phyloP scores from a whole-genome alignment of 371 early-diverging fungal species.

The Phascolomyces articulosus region DNA sequence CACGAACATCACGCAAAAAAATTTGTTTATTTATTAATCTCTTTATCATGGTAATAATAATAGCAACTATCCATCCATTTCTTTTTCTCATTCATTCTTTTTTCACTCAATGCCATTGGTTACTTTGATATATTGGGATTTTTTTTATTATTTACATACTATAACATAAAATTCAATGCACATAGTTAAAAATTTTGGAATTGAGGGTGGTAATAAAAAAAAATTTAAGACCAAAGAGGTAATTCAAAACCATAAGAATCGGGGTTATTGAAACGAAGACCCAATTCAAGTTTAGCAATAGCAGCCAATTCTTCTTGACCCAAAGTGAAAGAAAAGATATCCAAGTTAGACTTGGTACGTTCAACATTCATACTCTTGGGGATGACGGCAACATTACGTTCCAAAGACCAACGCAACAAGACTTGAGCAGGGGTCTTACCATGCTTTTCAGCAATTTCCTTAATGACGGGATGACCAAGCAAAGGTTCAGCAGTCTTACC shows the following conservation, averaged over 20 bases:
- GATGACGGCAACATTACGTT: constrained; percentile 57
- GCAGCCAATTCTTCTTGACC: constrained; percentile 30
- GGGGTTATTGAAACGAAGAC: constrained; percentile 34
- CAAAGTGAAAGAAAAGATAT: constrained; percentile 27
- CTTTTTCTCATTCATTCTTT: too few species aligned
- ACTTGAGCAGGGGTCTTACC: constrained; percentile 45
- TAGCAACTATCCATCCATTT: too few species aligned
- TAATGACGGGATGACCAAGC: constrained; percentile 27
- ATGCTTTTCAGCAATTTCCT: constrained; percentile 10
- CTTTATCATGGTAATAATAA: too few species aligned
- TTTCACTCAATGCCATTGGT: not conserved
- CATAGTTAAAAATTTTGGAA: too few species aligned
- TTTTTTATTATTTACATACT: too few species aligned
- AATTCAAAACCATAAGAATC: not conserved
- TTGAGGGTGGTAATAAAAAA: too few species aligned
- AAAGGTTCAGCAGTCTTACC: constrained; percentile 12
- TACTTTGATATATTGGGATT: too few species aligned
- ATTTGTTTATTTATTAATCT: too few species aligned
- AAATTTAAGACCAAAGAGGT: constrained; percentile 6
- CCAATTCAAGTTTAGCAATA: constrained; percentile 27
- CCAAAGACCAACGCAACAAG: constrained; percentile 58
- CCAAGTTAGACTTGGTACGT: constrained; percentile 48
- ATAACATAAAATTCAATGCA: too few species aligned
- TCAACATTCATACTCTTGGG: constrained; percentile 63
- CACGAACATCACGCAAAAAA: too few species aligned